A percentile compares a stretch with the other conserved stretches of the same genome.
Evolutionary conservation across 1,284 basidiomycete genomes (phyloP).

Genomic region (Earliella scabrosa): DNA sequence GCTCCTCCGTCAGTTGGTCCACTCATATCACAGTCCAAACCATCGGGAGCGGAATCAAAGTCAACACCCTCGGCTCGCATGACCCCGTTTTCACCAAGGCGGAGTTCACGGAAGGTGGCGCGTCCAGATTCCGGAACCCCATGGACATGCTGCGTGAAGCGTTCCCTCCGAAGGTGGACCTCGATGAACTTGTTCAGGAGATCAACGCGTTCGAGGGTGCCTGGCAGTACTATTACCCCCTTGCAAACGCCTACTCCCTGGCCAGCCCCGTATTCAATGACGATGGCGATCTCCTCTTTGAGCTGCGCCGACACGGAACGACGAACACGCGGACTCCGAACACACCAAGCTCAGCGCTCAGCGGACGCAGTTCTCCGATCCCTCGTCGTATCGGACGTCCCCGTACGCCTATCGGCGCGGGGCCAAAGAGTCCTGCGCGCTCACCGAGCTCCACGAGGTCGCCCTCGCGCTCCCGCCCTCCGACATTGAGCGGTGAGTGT

Average conservation of each 20-base stretch:
- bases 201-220: constrained; percentile 35
- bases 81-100: constrained; percentile 17
- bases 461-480: neutral
- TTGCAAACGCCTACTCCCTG: constrained; percentile 31
- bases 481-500: neutral
- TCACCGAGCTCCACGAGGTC: neutral
- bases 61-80: constrained; percentile 23
- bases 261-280: constrained; percentile 37
- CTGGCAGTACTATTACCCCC: constrained; percentile 35
- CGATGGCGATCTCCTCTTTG: constrained; percentile 38
- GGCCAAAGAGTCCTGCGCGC: neutral
- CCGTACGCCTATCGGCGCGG: neutral
- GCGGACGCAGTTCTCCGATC: neutral
- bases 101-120: constrained; percentile 11
- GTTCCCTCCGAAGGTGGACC: constrained; percentile 26
- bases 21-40: constrained; percentile 24
- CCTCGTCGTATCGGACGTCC: neutral
- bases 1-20: constrained; percentile 28
- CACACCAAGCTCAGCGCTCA: neutral
- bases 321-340: neutral
- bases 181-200: constrained; percentile 28
- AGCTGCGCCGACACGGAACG: constrained; percentile 27
- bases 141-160: constrained; percentile 19
- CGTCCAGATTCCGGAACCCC: constrained; percentile 13
- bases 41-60: constrained; percentile 23